These are phyloP conservation scores for Citrus mangshanensis DNA, from an alignment of 345 rosid genomes.

Conservation along the genomic window DNA sequence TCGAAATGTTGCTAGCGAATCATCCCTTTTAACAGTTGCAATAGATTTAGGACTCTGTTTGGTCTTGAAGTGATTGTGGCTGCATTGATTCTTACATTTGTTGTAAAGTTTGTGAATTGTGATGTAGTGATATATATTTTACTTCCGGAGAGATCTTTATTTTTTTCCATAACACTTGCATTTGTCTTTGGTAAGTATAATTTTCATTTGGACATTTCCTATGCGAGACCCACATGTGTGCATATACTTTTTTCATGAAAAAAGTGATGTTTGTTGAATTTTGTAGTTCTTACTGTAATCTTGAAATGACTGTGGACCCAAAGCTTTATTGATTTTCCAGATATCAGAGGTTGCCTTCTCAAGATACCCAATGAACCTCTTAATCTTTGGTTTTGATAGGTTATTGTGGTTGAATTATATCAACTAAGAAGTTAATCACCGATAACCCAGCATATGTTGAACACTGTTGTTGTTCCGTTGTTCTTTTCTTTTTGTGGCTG, in stretches of 20 bases:
- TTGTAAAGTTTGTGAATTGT: not conserved
- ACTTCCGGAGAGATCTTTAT: not conserved
- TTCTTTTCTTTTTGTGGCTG: not conserved
- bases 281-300: not conserved
- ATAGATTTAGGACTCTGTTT: not conserved
- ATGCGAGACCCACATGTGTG: slow-evolving; percentile 18
- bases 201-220: slow-evolving; percentile 16
- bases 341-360: slow-evolving; percentile 7
- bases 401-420: not conserved
- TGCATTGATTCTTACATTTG: not conserved
- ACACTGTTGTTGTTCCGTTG: not conserved
- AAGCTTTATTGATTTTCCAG: not conserved
- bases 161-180: not conserved
- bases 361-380: not conserved
- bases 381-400: not conserved
- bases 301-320: slow-evolving; percentile 1
- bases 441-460: not conserved
- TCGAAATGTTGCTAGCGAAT: not conserved
- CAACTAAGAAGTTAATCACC: not conserved
- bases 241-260: slow-evolving; percentile 6
- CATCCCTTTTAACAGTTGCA: not conserved
- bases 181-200: slow-evolving; percentile 7
- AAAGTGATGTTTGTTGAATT: slow-evolving; percentile 17
- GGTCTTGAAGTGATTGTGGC: not conserved
- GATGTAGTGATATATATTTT: not conserved